phyloP scores from a whole-genome alignment of 1,284 basidiomycete genomes.

The Tetrapyrgos nigripes region DNA sequence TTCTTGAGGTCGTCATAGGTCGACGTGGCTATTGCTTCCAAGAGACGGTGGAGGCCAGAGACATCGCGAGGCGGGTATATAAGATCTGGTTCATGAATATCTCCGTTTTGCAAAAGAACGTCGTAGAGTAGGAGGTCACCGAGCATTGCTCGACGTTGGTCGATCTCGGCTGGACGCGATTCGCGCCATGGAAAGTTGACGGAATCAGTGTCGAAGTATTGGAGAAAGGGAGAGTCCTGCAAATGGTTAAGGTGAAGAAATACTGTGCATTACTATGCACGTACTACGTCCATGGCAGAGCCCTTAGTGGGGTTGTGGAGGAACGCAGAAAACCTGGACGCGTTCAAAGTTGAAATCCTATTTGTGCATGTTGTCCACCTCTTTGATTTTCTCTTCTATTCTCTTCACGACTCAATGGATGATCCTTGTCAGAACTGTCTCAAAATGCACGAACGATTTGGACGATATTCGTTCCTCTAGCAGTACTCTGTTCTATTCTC shows the following conservation, averaged over 20 bases:
- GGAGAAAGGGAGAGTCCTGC: slow-evolving; percentile 24
- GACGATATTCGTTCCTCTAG: too few relatives aligned
- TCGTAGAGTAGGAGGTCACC: slow-evolving; percentile 75
- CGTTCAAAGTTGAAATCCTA: too few relatives aligned
- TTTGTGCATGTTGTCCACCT: too few relatives aligned
- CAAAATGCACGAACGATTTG: too few relatives aligned
- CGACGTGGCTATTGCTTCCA: slow-evolving; percentile 64
- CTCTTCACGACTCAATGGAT: too few relatives aligned
- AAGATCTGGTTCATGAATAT: slow-evolving; percentile 58
- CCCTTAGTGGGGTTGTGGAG: too few relatives aligned
- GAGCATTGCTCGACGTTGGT: slow-evolving; percentile 64
- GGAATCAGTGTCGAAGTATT: slow-evolving; percentile 51
- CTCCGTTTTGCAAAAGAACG: slow-evolving; percentile 69
- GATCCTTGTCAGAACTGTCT: too few relatives aligned
- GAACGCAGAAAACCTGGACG: too few relatives aligned
- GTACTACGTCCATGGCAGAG: slow-evolving; percentile 43
- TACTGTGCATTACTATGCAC: slow-evolving; percentile 25
- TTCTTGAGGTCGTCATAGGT: slow-evolving; percentile 77
- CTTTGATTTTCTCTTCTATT: too few relatives aligned
- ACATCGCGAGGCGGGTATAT: slow-evolving; percentile 74
- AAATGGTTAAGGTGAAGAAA: slow-evolving; percentile 1
- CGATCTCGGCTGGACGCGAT: slow-evolving; percentile 56
- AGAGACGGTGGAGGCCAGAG: slow-evolving; percentile 55
- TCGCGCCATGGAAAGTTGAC: slow-evolving; percentile 60
- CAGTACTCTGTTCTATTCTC: too few relatives aligned